These are phyloP conservation scores for Suillus brevipes DNA, from an alignment of 768 basidiomycete species.

Conservation along the genomic window DNA sequence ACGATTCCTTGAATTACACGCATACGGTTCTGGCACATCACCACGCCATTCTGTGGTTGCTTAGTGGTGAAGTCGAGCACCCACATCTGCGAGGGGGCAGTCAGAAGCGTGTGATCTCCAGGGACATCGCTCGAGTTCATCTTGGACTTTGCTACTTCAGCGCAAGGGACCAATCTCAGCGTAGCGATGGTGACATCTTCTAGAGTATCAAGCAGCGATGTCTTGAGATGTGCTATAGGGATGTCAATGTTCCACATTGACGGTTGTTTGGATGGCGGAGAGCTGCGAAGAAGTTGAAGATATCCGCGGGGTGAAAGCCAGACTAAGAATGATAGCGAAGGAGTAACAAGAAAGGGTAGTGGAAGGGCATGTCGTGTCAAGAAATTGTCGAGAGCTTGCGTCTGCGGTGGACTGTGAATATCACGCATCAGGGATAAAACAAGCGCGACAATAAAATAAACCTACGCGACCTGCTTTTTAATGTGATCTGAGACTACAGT, in stretches of 20 bases:
- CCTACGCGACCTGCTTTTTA: conserved; percentile 19
- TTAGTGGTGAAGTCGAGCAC: conserved; percentile 69
- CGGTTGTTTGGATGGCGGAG: conserved; percentile 20
- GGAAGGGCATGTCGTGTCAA: conserved; percentile 57
- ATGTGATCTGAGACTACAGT: conserved; percentile 16
- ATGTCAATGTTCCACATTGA: conserved; percentile 48
- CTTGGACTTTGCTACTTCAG: conserved; percentile 17
- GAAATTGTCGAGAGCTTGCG: conserved; percentile 64
- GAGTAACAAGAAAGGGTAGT: conserved; percentile 67
- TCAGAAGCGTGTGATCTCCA: conserved; percentile 28
- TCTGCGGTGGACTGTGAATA: conserved; percentile 37
- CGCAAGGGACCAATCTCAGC: conserved; percentile 40
- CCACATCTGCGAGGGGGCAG: conserved; percentile 46
- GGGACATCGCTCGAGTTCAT: conserved; percentile 16
- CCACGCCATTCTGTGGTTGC: conserved; percentile 52
- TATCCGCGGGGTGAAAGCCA: conserved; percentile 72
- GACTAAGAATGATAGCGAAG: conserved; percentile 71
- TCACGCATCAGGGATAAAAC: background rate
- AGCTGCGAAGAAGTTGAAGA: conserved; percentile 53
- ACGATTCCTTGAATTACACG: conserved; percentile 69
- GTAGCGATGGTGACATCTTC: conserved; percentile 59
- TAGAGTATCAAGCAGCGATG: conserved; percentile 39
- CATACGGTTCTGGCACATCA: conserved; percentile 74
- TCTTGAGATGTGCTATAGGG: conserved; percentile 47
- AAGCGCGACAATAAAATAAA: background rate